Base-by-base conservation (phyloP, 257 asterid species). In the Nicotiana undulata region DNA sequence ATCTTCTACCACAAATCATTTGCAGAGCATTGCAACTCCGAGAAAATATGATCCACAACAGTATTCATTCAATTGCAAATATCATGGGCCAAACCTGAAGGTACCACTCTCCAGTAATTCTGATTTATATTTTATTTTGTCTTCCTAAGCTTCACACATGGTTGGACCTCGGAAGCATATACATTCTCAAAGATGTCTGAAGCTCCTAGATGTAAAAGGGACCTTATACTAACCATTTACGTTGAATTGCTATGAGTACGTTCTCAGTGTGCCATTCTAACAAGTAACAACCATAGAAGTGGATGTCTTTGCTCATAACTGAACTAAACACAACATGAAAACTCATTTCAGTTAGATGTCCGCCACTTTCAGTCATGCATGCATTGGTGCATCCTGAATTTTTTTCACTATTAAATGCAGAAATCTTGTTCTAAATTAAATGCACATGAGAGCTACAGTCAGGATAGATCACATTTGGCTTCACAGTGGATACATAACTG, bases 401-500 rank as follows among this genome's bases (percentile, higher is more conserved):
- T 46, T 63, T 11, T 17, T 34, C 20, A 76, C 63, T 80, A 79
- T 46, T 60, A 81, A 74, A 76, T 86, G 94, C 91, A 93, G 98
- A 91, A 88, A 63, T 75, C 80, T 60, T 83, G 86, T 84, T 60
- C 96, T 44, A 89, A 90, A 79, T 80, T 93, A 15, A 84, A 83
- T 76, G 59, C 40, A 22, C 74, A 55, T 70, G 81, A 84, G 75
- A 86, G 24, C 68, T 55, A 77, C 79, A 84, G 65, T 79, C 79
- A 60, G 51, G 92, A 88, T 26, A 86, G 82, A 83, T 68, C 88
- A 5, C 84, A 89, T n/a, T 26, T 82, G 26, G 87, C 87, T 60
- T 85, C 92, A 9, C 86, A 84, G 75, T 93, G 97, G 98, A 82
- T 92, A 46, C 92, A 89, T 82, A 91, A 87, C 34, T 92, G 97